A percentile compares a stretch with the other conserved stretches of the same genome.
Conservation (phyloP, 176 grass and related monocot genomes). For the Oryza nivara region DNA sequence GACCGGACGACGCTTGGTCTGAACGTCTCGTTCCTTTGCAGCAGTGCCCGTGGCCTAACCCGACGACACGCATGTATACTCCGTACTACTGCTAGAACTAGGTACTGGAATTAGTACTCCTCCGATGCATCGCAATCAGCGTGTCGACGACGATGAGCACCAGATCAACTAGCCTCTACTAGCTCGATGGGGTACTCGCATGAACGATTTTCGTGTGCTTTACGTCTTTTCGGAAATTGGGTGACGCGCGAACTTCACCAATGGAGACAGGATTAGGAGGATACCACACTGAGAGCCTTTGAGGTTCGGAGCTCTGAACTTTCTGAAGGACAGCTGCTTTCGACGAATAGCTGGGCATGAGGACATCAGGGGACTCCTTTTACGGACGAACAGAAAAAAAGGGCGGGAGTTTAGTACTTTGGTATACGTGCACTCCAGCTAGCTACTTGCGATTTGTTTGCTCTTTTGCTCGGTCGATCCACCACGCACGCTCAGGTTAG, state of each 20-base stretch:
- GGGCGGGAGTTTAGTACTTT: background rate
- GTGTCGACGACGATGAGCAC: background rate
- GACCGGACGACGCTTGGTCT: background rate
- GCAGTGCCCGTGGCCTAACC: background rate
- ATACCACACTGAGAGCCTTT: background rate
- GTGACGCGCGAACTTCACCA: background rate
- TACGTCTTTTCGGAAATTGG: background rate
- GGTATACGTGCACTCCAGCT: background rate
- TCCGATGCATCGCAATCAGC: background rate
- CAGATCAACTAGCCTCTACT: too few species aligned
- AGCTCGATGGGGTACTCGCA: background rate
- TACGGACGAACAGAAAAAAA: background rate
- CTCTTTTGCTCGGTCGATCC: background rate
- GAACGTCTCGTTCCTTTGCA: background rate
- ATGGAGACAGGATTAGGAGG: background rate
- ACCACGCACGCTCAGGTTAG: background rate
- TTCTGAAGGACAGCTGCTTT: background rate
- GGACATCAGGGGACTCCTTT: background rate
- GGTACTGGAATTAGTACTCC: too few species aligned
- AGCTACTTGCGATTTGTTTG: background rate
- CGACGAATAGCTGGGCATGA: background rate
- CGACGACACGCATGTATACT: background rate
- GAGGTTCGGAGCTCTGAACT: background rate
- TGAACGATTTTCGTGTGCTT: background rate
- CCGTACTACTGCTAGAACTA: too few species aligned